Conservation (phyloP, 371 early-diverging fungal genomes). For the Mucor plumbeus region DNA sequence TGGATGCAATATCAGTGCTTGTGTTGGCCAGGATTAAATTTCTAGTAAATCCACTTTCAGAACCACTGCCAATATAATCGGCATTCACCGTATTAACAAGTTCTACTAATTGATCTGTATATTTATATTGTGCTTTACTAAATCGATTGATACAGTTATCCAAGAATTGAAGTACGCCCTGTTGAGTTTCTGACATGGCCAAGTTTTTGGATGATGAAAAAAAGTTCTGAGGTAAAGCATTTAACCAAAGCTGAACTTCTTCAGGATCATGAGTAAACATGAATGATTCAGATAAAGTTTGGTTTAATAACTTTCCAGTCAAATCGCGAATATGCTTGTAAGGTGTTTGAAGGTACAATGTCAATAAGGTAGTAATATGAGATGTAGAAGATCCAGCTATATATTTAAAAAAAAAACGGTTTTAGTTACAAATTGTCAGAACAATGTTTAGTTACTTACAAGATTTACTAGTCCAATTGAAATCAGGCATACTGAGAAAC, state of each 20-base stretch:
- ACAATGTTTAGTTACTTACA: conserved; percentile 37
- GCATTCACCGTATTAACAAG: conserved; percentile 35
- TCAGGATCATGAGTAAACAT: conserved; percentile 68
- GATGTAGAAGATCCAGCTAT: conserved; percentile 57
- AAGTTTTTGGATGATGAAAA: conserved; percentile 2
- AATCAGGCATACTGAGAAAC: conserved; percentile 62
- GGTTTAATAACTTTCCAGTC: conserved; percentile 52
- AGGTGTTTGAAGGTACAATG: conserved; percentile 60
- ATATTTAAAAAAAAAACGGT: neutral
- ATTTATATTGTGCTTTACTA: conserved; percentile 63
- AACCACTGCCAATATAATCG: neutral
- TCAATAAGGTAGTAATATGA: conserved; percentile 64
- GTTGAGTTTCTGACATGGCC: conserved; percentile 44
- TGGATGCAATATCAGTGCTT: conserved; percentile 13
- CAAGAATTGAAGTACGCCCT: conserved; percentile 61
- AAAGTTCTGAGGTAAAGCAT: conserved; percentile 53
- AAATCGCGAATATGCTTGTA: conserved; percentile 55
- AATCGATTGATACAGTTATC: conserved; percentile 69
- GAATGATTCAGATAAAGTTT: conserved; percentile 63
- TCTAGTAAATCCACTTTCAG: neutral
- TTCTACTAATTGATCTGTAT: conserved; percentile 60
- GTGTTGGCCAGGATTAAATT: conserved; percentile 4
- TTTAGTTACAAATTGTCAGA: neutral
- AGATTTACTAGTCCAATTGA: conserved; percentile 70
- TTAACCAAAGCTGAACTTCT: conserved; percentile 69